Evolutionary conservation across 257 asterid genomes (phyloP), one percentile per base, ranked within the genome.

Genomic region (Haberlea rhodopensis): DNA sequence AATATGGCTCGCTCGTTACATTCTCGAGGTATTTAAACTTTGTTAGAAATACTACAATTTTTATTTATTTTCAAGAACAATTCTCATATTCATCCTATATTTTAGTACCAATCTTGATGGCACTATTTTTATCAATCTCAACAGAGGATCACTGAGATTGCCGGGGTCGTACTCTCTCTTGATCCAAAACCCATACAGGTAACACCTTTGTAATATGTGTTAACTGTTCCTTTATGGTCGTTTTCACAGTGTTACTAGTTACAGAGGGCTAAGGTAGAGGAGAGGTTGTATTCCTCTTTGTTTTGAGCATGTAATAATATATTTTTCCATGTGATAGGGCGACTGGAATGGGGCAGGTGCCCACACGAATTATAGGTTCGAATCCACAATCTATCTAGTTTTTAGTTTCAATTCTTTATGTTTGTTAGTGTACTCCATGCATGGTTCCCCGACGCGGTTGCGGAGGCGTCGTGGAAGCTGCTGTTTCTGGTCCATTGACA

Each of bases 101-200:
- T 21, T n/a, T 10, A 1, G 19, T 4, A 29, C 2, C n/a, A n/a
- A n/a, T 28, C 5, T 16, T 1, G 4, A 19, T 25, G 60, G 11
- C 15, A 21, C 54, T 8, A 28, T 7, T 53, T 34, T 24, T 66
- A 49, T 62, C 3, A 69, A 13, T 53, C 0, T 31, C 53, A 37
- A 67, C 91, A 88, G 96, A 85, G 96, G 89, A 86, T 88, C 20
- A 72, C 96, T 1, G 96, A 88, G 79, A 80, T 84, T 11, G 91
- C 96, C 0, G 96, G 91, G n/a, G 91, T 84, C 0, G 84, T 80
- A 0, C 69, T 85, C 18, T 81, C 94, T 1, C 82, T 88, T 19
- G 94, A 88, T 58, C 96, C 96, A 3, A 88, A 88, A 78, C 96
- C 96, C 28, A 84, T 88, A 61, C 71, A 49, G 80, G 91, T 85